phyloP scores from a whole-genome alignment of 2,329 filamentous ascomycete species.

The Aspergillus ruber region DNA sequence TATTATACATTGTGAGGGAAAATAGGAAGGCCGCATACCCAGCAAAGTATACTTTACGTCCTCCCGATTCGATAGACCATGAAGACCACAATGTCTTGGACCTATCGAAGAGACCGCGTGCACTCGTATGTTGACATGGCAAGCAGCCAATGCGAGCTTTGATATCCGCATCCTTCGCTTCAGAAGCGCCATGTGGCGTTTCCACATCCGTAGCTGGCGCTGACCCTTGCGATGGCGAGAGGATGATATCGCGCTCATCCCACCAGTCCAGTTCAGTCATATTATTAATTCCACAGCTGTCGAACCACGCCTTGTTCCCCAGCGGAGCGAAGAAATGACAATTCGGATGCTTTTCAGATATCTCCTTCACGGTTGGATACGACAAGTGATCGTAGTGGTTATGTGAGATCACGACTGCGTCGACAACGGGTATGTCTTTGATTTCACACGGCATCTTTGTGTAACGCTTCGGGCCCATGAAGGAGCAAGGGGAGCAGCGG shows the following conservation, averaged over 20 bases:
- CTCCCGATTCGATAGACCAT: conserved; percentile 70
- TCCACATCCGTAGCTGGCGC: conserved; percentile 19
- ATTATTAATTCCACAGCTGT: conserved; percentile 60
- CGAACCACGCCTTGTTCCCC: conserved; percentile 79
- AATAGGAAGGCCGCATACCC: conserved; percentile 38
- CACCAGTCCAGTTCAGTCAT: conserved; percentile 95
- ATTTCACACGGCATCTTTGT: conserved; percentile 71
- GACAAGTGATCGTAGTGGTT: conserved; percentile 92
- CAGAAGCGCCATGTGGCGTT: conserved; percentile 14
- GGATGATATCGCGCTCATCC: conserved; percentile 69
- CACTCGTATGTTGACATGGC: conserved; percentile 77
- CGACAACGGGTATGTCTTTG: conserved; percentile 61
- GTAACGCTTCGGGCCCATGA: conserved; percentile 67
- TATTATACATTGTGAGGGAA: conserved; percentile 15
- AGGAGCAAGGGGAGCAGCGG: conserved; percentile 70
- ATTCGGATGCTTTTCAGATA: conserved; percentile 64
- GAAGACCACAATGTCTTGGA: conserved; percentile 78
- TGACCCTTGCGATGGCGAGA: conserved; percentile 41
- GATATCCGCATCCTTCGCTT: conserved; percentile 44
- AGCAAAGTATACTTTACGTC: conserved; percentile 77
- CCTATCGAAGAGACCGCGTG: conserved; percentile 62
- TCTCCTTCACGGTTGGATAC: conserved; percentile 64
- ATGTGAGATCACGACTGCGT: conserved; percentile 68
- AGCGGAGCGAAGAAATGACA: conserved; percentile 85
- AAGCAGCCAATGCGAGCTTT: conserved; percentile 68